Conservation (phyloP, 345 rosid species). For the Aegle marmelos region DNA sequence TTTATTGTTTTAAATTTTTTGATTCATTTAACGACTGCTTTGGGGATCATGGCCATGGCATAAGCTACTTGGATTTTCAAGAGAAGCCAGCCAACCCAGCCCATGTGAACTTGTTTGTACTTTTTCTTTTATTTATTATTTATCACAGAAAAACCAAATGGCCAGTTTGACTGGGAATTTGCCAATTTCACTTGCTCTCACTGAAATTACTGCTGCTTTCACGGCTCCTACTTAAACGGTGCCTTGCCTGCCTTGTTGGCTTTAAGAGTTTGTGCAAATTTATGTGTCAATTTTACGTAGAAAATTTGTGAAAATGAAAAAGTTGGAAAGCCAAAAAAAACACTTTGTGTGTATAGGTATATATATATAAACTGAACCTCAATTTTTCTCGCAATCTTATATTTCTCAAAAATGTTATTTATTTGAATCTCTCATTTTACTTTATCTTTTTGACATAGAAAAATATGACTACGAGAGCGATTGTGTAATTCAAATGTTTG, state of each 20-base stretch:
- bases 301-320: too few relatives aligned
- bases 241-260: background rate
- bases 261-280: background rate
- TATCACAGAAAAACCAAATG: background rate
- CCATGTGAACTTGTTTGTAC: too few relatives aligned
- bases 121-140: background rate
- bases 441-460: too few relatives aligned
- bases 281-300: too few relatives aligned
- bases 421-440: too few relatives aligned
- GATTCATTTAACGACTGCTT: background rate
- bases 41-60: background rate
- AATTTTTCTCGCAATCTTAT: background rate
- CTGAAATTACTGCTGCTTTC: too few relatives aligned
- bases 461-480: background rate
- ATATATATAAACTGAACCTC: too few relatives aligned
- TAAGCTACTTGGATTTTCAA: background rate
- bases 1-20: background rate
- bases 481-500: background rate
- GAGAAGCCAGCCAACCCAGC: background rate
- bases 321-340: too few relatives aligned
- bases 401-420: background rate
- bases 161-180: background rate
- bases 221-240: too few relatives aligned
- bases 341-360: too few relatives aligned
- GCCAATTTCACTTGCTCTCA: too few relatives aligned